Evolutionary conservation across 2,329 filamentous ascomycete genomes (phyloP).

Genomic region (Cordyceps tenuipes): DNA sequence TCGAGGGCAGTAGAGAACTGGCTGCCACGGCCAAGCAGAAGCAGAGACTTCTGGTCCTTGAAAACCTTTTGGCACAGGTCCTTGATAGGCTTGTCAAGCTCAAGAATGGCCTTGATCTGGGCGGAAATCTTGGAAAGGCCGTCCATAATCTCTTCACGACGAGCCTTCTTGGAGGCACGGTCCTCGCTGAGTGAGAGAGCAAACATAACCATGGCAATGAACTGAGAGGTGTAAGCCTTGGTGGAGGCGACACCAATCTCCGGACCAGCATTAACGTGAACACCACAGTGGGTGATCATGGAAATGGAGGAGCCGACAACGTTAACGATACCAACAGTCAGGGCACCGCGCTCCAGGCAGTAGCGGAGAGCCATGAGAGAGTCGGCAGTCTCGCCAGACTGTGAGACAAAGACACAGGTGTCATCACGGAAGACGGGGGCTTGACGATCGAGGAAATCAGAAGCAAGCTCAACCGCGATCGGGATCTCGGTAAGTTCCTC

Average conservation of each 20-base stretch:
- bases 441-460: conserved; percentile 93
- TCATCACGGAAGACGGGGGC: conserved; percentile 99
- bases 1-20: conserved; percentile 97
- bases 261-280: conserved; percentile 97
- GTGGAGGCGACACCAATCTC: conserved; percentile 99
- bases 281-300: conserved; percentile 97
- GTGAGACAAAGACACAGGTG: conserved; percentile 97
- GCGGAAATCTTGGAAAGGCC: conserved; percentile 78
- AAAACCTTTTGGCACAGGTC: conserved; percentile 83
- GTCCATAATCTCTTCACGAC: conserved; percentile 93
- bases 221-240: conserved; percentile 98
- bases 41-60: conserved; percentile 93
- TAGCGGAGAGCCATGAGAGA: conserved; percentile 95
- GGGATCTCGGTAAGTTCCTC: conserved; percentile 98
- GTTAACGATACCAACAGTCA: conserved; percentile 98
- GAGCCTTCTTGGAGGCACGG: conserved; percentile 84
- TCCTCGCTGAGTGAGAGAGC: conserved; percentile 94
- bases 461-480: conserved; percentile 92
- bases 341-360: conserved; percentile 92
- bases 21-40: conserved; percentile 87
- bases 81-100: conserved; percentile 91
- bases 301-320: conserved; percentile 98
- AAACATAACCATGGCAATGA: conserved; percentile 99
- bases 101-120: conserved; percentile 86
- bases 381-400: conserved; percentile 97